Conservation (phyloP, 2,329 filamentous ascomycete genomes). For the Neofusicoccum laricinum region DNA sequence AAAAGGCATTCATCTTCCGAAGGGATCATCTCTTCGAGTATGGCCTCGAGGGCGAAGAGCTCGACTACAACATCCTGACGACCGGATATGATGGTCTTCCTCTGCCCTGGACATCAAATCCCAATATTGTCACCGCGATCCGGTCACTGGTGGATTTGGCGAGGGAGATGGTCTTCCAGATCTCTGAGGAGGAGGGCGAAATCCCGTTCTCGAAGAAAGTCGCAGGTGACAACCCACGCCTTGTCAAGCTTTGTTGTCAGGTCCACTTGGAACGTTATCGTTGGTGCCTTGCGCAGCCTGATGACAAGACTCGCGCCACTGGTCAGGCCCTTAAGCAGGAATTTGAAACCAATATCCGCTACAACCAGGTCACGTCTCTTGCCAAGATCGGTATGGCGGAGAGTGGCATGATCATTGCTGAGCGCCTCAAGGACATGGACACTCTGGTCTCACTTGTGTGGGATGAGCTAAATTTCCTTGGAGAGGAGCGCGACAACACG, state of each 20-base stretch:
- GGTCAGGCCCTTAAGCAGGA: conserved; percentile 47
- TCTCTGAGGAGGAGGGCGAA: conserved; percentile 34
- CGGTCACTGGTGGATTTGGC: conserved; percentile 40
- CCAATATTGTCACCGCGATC: conserved; percentile 41
- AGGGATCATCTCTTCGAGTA: conserved; percentile 67
- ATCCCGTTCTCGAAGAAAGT: conserved; percentile 43
- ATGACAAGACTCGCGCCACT: conserved; percentile 47
- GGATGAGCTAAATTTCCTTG: conserved; percentile 43
- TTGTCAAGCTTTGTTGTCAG: conserved; percentile 58
- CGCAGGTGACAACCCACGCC: conserved; percentile 40
- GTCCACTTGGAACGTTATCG: conserved; percentile 58
- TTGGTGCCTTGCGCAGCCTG: conserved; percentile 55
- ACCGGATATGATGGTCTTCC: conserved; percentile 67
- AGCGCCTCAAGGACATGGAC: conserved; percentile 62
- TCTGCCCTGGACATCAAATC: conserved; percentile 81
- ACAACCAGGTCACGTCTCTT: conserved; percentile 41
- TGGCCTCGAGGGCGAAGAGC: conserved; percentile 65
- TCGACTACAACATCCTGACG: conserved; percentile 48
- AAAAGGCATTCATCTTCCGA: conserved; percentile 68
- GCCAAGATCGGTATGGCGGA: conserved; percentile 53
- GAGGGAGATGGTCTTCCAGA: conserved; percentile 38
- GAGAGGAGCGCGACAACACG: conserved; percentile 32
- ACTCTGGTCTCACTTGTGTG: conserved; percentile 56
- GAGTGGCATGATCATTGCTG: conserved; percentile 59
- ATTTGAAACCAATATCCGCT: conserved; percentile 39